Evolutionary conservation across 805 yeast genomes (phyloP).

Genomic region (Saccharomycopsis vini): DNA sequence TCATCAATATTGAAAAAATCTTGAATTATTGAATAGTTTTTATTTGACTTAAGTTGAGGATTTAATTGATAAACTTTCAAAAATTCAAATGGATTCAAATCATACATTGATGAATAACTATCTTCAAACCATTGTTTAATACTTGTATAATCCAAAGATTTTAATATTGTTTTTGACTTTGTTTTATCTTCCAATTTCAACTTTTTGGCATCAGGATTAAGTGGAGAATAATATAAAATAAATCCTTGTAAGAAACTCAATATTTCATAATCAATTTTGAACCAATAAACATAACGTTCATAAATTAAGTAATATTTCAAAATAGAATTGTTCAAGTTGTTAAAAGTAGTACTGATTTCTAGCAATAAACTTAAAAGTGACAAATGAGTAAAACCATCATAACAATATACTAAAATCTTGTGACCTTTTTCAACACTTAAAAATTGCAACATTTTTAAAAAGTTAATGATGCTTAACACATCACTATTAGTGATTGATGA

Average conservation of each 20-base stretch:
- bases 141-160: conserved; percentile 4
- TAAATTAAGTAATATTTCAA: conserved; percentile 52
- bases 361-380: conserved; percentile 62
- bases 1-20: conserved; percentile 23
- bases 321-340: conserved; percentile 53
- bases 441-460: conserved; percentile 60
- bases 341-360: conserved; percentile 57
- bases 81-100: conserved; percentile 13
- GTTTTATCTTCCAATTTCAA: neutral
- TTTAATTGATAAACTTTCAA: conserved; percentile 8
- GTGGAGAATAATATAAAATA: conserved; percentile 54
- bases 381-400: conserved; percentile 91
- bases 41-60: conserved; percentile 1
- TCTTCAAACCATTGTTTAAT: conserved; percentile 16
- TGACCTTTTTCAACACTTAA: conserved; percentile 24
- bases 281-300: conserved; percentile 79
- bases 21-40: conserved; percentile 5
- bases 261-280: conserved; percentile 64
- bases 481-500: conserved; percentile 61
- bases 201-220: conserved; percentile 11
- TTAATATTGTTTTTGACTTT: neutral
- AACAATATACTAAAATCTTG: conserved; percentile 57
- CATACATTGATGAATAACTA: conserved; percentile 8
- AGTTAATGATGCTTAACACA: conserved; percentile 53
- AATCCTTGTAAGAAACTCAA: conserved; percentile 57